Conservation (phyloP, 2,329 filamentous ascomycete genomes). For the Aspergillus pseudoglaucus region DNA sequence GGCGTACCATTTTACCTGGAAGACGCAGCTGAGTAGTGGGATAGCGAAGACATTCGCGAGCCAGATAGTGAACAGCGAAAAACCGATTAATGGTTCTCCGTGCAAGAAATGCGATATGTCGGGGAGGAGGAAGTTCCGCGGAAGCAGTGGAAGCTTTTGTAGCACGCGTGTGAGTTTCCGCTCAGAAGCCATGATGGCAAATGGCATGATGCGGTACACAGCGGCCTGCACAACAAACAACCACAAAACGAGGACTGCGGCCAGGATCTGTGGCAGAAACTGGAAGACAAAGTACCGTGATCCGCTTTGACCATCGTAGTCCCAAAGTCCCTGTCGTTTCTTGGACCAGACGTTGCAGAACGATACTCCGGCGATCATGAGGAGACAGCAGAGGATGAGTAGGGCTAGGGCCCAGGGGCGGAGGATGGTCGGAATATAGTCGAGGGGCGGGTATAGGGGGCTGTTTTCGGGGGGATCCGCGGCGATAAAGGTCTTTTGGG, state of each 20-base stretch:
- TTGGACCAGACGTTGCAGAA: conserved; percentile 66
- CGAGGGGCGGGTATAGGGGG: conserved; percentile 49
- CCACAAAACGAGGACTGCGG: conserved; percentile 66
- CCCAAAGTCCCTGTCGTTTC: conserved; percentile 57
- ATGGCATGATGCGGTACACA: conserved; percentile 70
- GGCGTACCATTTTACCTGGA: conserved; percentile 59
- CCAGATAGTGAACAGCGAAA: conserved; percentile 67
- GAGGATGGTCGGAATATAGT: conserved; percentile 66
- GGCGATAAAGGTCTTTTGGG: conserved; percentile 43
- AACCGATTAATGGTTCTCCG: conserved; percentile 61
- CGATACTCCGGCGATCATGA: conserved; percentile 66
- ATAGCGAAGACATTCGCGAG: conserved; percentile 66
- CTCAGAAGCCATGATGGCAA: conserved; percentile 66
- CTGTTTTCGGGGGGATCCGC: conserved; percentile 40
- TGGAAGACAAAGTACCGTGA: conserved; percentile 78
- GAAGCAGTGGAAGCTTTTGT: conserved; percentile 53
- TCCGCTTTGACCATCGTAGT: conserved; percentile 64
- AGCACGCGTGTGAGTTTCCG: conserved; percentile 56
- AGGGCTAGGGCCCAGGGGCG: conserved; percentile 58
- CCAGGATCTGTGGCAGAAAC: conserved; percentile 73
- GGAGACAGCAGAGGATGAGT: conserved; percentile 55
- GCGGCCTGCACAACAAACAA: conserved; percentile 67
- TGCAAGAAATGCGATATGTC: conserved; percentile 61
- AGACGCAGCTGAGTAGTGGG: conserved; percentile 72
- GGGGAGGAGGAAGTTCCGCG: conserved; percentile 62